Evolutionary conservation across 2,329 filamentous ascomycete genomes (phyloP), one percentile per base, ranked within the genome.

Genomic region (Phialophora verrucosa): DNA sequence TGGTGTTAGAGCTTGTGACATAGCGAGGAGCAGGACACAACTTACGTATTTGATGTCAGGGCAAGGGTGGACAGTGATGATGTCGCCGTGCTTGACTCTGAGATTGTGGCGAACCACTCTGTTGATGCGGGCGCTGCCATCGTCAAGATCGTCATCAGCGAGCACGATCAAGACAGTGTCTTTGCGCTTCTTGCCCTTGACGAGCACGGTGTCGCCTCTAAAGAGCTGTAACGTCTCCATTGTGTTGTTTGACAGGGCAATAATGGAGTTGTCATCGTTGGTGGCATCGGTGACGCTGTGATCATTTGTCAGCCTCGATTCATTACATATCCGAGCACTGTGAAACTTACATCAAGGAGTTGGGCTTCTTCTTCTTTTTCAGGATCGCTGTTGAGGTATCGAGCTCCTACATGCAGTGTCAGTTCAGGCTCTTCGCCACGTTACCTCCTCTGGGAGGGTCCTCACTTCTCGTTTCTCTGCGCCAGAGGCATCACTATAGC

Each of bases 311-410:
- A 60, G 68, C 59, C 66, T 57, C 60, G 64, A 51, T 64, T 29
- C 27, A 55, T n/a, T 17, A 23, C 5, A 4, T 3, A 35, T n/a
- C 53, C n/a, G 53, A 17, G 14, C 17, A 14, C 53, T 55, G 23
- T 55, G 2, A 8, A 55, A 80, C 90, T 80, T 85, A 96, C 93
- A 99, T 96, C 80, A 99, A 83, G 77, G 94, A 96, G 83, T 99
- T 99, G 75, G 93, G 93, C 92, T 99, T 99, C 93, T 99, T 99
- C 91, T 99, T 99, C 88, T 98, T 98, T 86, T 97, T 98, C 76
- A 99, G 88, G 75, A 99, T 99, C 73, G 95, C 95, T 54, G 95
- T 99, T 61, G 95, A 88, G 69, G 90, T 92, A 78, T 97, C 95
- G 79, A 97, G 91, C 75, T 92, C 89, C 89, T 96, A 59, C 5